Conservation (phyloP, 1,284 basidiomycete species). For the Schizophyllum amplum region DNA sequence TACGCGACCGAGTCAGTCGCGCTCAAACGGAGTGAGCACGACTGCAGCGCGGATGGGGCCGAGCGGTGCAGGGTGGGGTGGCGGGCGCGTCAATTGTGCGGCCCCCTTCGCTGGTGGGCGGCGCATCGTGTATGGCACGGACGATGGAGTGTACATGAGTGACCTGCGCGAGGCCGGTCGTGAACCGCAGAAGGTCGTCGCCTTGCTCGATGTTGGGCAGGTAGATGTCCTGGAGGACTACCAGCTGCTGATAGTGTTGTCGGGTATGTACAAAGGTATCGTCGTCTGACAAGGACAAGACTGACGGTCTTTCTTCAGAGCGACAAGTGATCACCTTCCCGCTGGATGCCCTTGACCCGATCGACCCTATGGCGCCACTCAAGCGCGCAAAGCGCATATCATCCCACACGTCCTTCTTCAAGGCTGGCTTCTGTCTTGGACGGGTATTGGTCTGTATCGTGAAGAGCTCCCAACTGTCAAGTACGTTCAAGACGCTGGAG, state of each 20-base stretch:
- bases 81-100: conserved; percentile 89
- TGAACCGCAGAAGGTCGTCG: conserved; percentile 88
- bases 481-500: conserved; percentile 96
- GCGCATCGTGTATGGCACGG: conserved; percentile 91
- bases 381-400: conserved; percentile 95
- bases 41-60: neutral
- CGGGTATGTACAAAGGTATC: conserved; percentile 47
- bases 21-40: neutral
- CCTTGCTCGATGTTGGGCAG: conserved; percentile 85
- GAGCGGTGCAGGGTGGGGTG: conserved; percentile 24
- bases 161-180: conserved; percentile 72
- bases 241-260: conserved; percentile 90
- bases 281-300: neutral
- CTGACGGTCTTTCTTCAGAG: conserved; percentile 40
- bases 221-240: conserved; percentile 97
- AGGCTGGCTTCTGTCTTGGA: conserved; percentile 89
- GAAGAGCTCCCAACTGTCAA: conserved; percentile 90
- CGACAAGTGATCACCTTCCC: conserved; percentile 96
- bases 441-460: conserved; percentile 97
- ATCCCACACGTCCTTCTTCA: conserved; percentile 97
- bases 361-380: conserved; percentile 85
- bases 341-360: conserved; percentile 85
- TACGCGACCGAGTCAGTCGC: neutral
- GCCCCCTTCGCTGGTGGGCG: conserved; percentile 88
- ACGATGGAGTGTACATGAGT: conserved; percentile 94